Percentiles rank a stretch among this genome's conserved stretches.
Conservation (phyloP, 2,329 filamentous ascomycete genomes). For the Microdochium nivale region DNA sequence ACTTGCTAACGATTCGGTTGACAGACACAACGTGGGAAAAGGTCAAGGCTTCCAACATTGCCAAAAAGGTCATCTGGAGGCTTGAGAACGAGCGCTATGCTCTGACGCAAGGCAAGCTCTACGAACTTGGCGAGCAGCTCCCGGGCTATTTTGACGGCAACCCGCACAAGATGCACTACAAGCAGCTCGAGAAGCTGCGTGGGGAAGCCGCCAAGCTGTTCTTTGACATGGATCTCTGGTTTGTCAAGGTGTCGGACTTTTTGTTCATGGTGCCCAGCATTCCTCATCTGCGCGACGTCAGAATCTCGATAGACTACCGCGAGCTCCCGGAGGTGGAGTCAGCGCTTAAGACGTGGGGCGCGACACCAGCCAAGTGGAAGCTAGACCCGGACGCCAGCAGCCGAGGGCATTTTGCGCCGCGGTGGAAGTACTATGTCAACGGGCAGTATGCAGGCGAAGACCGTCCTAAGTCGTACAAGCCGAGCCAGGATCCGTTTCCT, state of each 20-base stretch:
- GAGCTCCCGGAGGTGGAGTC: slow-evolving; percentile 46
- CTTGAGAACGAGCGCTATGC: slow-evolving; percentile 49
- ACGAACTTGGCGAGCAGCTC: slow-evolving; percentile 44
- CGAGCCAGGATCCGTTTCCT: slow-evolving; percentile 45
- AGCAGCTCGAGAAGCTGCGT: slow-evolving; percentile 35
- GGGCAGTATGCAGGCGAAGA: slow-evolving; percentile 45
- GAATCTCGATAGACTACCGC: slow-evolving; percentile 48
- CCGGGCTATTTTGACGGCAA: slow-evolving; percentile 41
- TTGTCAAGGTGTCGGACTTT: slow-evolving; percentile 59
- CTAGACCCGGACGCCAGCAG: slow-evolving; percentile 45
- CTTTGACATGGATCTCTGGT: slow-evolving; percentile 53
- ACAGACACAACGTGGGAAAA: slow-evolving; percentile 52
- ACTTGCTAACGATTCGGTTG: slow-evolving; percentile 3
- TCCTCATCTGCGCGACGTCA: slow-evolving; percentile 47
- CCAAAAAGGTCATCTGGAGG: slow-evolving; percentile 52
- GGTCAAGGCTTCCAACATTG: slow-evolving; percentile 40
- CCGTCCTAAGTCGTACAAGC: slow-evolving; percentile 32
- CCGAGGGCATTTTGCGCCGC: slow-evolving; percentile 45
- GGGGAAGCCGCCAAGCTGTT: slow-evolving; percentile 44
- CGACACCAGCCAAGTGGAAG: slow-evolving; percentile 44
- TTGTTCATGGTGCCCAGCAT: slow-evolving; percentile 49
- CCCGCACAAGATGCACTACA: slow-evolving; percentile 33
- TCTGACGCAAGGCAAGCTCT: slow-evolving; percentile 38
- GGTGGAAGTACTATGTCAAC: slow-evolving; percentile 50
- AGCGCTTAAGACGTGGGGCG: slow-evolving; percentile 30